These are phyloP conservation scores for Metschnikowia kofuensis DNA, from an alignment of 805 yeast species.

Conservation along the genomic window DNA sequence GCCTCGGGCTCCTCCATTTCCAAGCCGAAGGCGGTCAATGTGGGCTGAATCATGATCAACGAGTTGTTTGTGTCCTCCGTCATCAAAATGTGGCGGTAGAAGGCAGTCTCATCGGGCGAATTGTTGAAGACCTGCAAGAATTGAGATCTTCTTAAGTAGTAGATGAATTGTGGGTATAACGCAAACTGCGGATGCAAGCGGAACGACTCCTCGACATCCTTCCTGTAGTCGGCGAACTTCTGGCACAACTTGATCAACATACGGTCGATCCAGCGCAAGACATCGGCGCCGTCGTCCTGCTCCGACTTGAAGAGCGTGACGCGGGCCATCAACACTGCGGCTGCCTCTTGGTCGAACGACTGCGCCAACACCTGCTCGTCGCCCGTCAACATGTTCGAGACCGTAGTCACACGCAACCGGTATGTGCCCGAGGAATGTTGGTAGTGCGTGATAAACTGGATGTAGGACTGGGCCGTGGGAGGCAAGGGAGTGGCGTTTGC, in stretches of 20 bases:
- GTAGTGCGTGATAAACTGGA: slow-evolving; percentile 88
- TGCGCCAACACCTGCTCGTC: slow-evolving; percentile 47
- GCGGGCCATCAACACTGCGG: slow-evolving; percentile 91
- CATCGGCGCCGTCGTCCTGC: slow-evolving; percentile 87
- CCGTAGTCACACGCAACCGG: slow-evolving; percentile 87
- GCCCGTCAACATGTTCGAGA: slow-evolving; percentile 53
- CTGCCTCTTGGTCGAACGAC: slow-evolving; percentile 98
- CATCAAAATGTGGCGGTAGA: slow-evolving; percentile 87
- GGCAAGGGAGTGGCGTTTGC: slow-evolving; percentile 44
- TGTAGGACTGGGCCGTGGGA: slow-evolving; percentile 48
- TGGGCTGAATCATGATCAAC: slow-evolving; percentile 96
- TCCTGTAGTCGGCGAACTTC: slow-evolving; percentile 88
- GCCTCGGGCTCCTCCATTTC: slow-evolving; percentile 76
- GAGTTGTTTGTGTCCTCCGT: slow-evolving; percentile 93
- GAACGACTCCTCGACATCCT: slow-evolving; percentile 80
- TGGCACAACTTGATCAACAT: slow-evolving; percentile 87
- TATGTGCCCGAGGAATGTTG: slow-evolving; percentile 94
- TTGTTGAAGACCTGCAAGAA: slow-evolving; percentile 94
- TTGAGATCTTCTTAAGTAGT: slow-evolving; percentile 93
- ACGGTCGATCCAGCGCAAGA: slow-evolving; percentile 91
- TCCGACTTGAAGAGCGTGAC: slow-evolving; percentile 80
- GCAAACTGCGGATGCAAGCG: slow-evolving; percentile 80
- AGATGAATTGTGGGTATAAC: slow-evolving; percentile 92
- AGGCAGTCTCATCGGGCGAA: slow-evolving; percentile 98
- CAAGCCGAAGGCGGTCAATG: slow-evolving; percentile 80